A percentile compares a stretch with the other conserved stretches of the same genome.
phyloP scores from a whole-genome alignment of 495 filamentous ascomycete genomes.

The Tuber borchii region DNA sequence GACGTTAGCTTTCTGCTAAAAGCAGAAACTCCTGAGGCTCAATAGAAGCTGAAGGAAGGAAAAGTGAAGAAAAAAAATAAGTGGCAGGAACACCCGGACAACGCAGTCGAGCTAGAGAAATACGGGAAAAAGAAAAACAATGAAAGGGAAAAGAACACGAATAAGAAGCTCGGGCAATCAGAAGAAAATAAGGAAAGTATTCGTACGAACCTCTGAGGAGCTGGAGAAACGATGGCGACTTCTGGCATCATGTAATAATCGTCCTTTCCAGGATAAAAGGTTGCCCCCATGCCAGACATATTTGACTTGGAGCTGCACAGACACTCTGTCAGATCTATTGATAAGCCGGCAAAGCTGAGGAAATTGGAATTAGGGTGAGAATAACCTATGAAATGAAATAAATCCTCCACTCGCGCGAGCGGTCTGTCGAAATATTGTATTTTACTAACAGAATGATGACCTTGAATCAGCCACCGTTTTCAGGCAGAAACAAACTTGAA shows the following conservation, averaged over 20 bases:
- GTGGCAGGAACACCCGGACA: constrained; percentile 31
- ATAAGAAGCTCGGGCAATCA: constrained; percentile 16
- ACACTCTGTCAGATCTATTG: background rate
- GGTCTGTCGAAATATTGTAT: background rate
- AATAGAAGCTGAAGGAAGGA: constrained; percentile 8
- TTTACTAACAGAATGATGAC: background rate
- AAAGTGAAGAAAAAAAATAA: constrained; percentile 22
- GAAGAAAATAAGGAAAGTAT: constrained; percentile 23
- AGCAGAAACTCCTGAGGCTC: background rate
- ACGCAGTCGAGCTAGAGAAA: constrained; percentile 5
- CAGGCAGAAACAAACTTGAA: background rate
- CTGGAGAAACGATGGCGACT: constrained; percentile 69
- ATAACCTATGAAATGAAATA: background rate
- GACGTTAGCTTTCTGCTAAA: constrained; percentile 13
- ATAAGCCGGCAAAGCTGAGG: background rate
- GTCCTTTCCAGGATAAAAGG: constrained; percentile 79
- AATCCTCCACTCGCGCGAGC: background rate
- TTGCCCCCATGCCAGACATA: constrained; percentile 57
- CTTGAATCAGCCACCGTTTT: background rate
- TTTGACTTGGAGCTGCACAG: background rate
- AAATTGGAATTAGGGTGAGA: background rate
- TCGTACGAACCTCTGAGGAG: constrained; percentile 75
- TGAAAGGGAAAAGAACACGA: constrained; percentile 19
- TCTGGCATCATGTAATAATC: constrained; percentile 74
- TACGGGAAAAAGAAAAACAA: constrained; percentile 19